These are phyloP conservation scores for Sarocladiaceae sp. DNA, from an alignment of 2,329 filamentous ascomycete species.

Conservation along the genomic window DNA sequence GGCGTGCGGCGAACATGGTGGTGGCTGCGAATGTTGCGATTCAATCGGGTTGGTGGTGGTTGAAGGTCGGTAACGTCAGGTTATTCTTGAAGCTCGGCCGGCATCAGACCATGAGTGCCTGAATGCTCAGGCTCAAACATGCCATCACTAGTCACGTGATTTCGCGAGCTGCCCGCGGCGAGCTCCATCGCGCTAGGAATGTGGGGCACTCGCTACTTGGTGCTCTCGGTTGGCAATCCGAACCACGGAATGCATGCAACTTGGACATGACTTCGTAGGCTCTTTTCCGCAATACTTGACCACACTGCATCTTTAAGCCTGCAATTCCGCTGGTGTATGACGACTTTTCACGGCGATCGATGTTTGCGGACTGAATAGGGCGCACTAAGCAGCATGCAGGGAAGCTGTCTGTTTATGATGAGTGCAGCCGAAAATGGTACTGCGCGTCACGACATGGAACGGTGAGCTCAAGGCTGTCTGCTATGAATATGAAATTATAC, in stretches of 20 bases:
- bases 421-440: constrained; percentile 46
- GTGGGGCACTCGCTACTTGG: constrained; percentile 8
- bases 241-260: background rate
- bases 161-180: constrained; percentile 8
- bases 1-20: constrained; percentile 63
- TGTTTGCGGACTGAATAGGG: background rate
- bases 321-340: too few species aligned
- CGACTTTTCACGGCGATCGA: too few species aligned
- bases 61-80: constrained; percentile 17
- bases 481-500: constrained; percentile 10
- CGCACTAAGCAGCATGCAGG: background rate
- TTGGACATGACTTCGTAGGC: too few species aligned
- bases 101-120: constrained; percentile 15
- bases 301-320: too few species aligned
- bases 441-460: constrained; percentile 86
- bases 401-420: background rate
- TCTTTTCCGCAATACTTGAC: too few species aligned
- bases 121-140: constrained; percentile 7
- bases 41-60: constrained; percentile 11
- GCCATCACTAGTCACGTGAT: constrained; percentile 11
- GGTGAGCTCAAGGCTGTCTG: constrained; percentile 42
- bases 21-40: constrained; percentile 16
- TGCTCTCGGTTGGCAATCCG: too few species aligned
- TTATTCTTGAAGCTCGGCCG: constrained; percentile 18
- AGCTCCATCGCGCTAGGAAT: background rate